Conservation (phyloP, 108 stramenopile species). For the Asterionellopsis glacialis region DNA sequence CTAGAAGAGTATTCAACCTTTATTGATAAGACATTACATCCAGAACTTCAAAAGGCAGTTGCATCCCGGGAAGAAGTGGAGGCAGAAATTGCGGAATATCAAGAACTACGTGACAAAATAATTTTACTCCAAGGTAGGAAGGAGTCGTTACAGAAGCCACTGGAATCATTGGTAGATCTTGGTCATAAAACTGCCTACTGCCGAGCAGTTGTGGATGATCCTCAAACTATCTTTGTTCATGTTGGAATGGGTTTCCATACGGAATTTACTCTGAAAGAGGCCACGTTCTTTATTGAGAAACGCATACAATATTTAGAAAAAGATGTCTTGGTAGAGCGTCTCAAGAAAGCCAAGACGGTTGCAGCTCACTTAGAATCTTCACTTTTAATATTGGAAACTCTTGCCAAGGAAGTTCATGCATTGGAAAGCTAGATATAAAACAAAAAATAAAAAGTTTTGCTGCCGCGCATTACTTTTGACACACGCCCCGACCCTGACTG, state of each 20-base stretch:
- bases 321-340: conserved; percentile 22
- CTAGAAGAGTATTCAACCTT: conserved; percentile 32
- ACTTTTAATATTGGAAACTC: conserved; percentile 32
- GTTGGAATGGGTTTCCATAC: conserved; percentile 75
- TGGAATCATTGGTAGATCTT: conserved; percentile 35
- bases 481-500: too few relatives aligned
- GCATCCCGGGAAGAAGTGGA: conserved; percentile 30
- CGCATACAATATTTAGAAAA: conserved; percentile 27
- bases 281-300: conserved; percentile 34
- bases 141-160: neutral
- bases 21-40: conserved; percentile 31
- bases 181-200: conserved; percentile 49
- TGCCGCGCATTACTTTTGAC: too few relatives aligned
- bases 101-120: conserved; percentile 20
- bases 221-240: conserved; percentile 46
- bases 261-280: conserved; percentile 58
- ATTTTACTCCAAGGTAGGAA: neutral
- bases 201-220: conserved; percentile 39
- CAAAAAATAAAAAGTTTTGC: neutral
- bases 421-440: neutral
- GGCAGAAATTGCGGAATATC: conserved; percentile 34
- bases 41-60: conserved; percentile 34
- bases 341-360: conserved; percentile 21
- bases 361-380: conserved; percentile 39
- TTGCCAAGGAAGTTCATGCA: conserved; percentile 15